Conservation (phyloP, 2,329 filamentous ascomycete species). For the Torrubiellomyces zombiae region DNA sequence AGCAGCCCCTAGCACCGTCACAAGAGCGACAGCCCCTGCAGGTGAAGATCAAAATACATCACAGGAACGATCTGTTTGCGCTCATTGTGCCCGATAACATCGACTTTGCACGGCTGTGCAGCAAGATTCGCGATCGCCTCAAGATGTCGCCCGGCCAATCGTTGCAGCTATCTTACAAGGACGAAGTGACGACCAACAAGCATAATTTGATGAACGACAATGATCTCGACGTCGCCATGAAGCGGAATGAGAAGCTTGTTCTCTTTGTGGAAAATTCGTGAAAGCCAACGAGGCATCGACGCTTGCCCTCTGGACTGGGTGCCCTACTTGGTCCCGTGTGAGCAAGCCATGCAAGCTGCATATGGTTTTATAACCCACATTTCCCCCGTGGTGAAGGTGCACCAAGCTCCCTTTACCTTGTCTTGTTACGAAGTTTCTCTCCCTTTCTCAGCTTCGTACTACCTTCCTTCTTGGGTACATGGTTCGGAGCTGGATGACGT, state of each 20-base stretch:
- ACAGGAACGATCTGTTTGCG: slow-evolving; percentile 79
- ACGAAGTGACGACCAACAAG: slow-evolving; percentile 62
- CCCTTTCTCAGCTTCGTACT: slow-evolving; percentile 1
- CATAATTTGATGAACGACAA: slow-evolving; percentile 61
- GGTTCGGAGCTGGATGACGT: slow-evolving; percentile 13
- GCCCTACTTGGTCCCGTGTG: not conserved
- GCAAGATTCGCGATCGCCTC: slow-evolving; percentile 71
- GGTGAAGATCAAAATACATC: slow-evolving; percentile 92
- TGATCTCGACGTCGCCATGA: slow-evolving; percentile 65
- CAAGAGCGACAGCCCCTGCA: slow-evolving; percentile 26
- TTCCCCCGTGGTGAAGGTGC: too few relatives aligned
- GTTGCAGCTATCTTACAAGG: slow-evolving; percentile 69
- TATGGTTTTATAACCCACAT: too few relatives aligned
- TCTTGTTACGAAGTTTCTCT: slow-evolving; percentile 1
- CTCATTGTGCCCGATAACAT: slow-evolving; percentile 77
- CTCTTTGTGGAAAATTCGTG: slow-evolving; percentile 48
- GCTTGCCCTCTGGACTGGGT: not conserved
- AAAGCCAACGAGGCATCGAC: too few relatives aligned
- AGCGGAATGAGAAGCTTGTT: slow-evolving; percentile 74
- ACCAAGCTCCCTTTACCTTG: too few relatives aligned
- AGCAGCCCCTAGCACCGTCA: slow-evolving; percentile 9
- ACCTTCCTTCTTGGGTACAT: slow-evolving; percentile 9
- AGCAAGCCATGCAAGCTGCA: too few relatives aligned
- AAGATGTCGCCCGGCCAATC: slow-evolving; percentile 55
- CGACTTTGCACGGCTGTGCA: slow-evolving; percentile 57